These are phyloP conservation scores for Waltergamsia citrina DNA, from an alignment of 2,329 filamentous ascomycete species.

Conservation along the genomic window DNA sequence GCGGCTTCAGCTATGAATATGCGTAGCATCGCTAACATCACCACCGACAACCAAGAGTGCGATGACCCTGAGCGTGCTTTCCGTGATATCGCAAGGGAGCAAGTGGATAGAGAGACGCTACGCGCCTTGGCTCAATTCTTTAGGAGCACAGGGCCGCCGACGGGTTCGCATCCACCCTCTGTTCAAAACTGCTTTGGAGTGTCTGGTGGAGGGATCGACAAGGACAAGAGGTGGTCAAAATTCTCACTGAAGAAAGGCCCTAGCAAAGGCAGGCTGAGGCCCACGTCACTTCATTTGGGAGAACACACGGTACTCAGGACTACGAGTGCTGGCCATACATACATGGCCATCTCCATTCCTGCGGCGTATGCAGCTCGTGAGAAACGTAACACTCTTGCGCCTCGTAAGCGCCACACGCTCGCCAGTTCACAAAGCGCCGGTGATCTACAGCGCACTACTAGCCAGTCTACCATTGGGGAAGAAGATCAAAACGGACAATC, in stretches of 20 bases:
- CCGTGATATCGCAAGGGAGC: slow-evolving; percentile 3
- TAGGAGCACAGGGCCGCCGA: slow-evolving; percentile 1
- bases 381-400: slow-evolving; percentile 1
- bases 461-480: neutral
- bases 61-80: neutral
- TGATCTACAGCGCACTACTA: neutral
- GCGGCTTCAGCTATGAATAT: slow-evolving; percentile 1
- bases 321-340: slow-evolving; percentile 2
- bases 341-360: slow-evolving; percentile 4
- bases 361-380: neutral
- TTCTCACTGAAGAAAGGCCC: slow-evolving; percentile 2
- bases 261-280: slow-evolving; percentile 1
- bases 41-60: neutral
- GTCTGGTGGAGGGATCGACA: neutral
- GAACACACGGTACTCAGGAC: slow-evolving; percentile 2
- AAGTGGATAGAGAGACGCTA: slow-evolving; percentile 3
- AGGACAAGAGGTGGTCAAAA: slow-evolving; percentile 3
- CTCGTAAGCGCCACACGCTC: neutral
- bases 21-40: neutral
- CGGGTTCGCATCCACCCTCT: neutral
- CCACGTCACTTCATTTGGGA: neutral
- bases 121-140: slow-evolving; percentile 4
- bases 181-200: slow-evolving; percentile 2
- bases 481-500: neutral
- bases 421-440: neutral